Evolutionary conservation across 2,329 filamentous ascomycete species (phyloP).

Genomic region (Fusarium nisikadoi): DNA sequence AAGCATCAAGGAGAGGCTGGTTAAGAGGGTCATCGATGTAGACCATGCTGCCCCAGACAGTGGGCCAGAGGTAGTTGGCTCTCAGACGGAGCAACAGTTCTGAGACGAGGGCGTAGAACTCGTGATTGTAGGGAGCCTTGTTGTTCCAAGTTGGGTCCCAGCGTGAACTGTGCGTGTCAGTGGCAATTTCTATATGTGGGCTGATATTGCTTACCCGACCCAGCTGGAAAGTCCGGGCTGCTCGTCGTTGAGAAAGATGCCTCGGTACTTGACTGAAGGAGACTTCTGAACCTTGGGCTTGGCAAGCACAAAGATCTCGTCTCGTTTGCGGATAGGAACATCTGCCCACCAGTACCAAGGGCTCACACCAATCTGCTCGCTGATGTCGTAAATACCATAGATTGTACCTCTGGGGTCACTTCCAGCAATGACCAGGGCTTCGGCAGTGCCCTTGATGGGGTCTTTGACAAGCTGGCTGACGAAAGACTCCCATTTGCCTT

Average conservation of each 20-base stretch:
- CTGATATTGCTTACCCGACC: slow-evolving; percentile 44
- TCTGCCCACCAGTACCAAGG: slow-evolving; percentile 71
- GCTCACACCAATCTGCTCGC: slow-evolving; percentile 67
- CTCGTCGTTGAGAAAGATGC: slow-evolving; percentile 70
- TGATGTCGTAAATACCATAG: slow-evolving; percentile 69
- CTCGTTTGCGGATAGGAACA: slow-evolving; percentile 59
- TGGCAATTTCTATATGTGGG: accelerated
- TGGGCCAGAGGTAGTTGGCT: slow-evolving; percentile 81
- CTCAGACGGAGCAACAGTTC: slow-evolving; percentile 75
- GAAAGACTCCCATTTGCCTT: slow-evolving; percentile 77
- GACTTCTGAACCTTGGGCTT: slow-evolving; percentile 51
- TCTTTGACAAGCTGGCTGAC: slow-evolving; percentile 64
- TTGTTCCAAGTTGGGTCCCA: slow-evolving; percentile 53
- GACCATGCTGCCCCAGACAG: slow-evolving; percentile 77
- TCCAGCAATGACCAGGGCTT: slow-evolving; percentile 66
- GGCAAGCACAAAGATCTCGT: slow-evolving; percentile 59
- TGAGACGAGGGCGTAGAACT: slow-evolving; percentile 76
- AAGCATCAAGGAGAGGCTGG: slow-evolving; percentile 77
- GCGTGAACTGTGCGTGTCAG: slow-evolving; percentile 47
- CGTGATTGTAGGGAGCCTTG: slow-evolving; percentile 67
- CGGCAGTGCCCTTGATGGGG: slow-evolving; percentile 54
- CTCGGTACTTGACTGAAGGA: slow-evolving; percentile 68
- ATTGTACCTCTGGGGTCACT: slow-evolving; percentile 70
- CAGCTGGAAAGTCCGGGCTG: slow-evolving; percentile 61
- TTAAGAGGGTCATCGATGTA: slow-evolving; percentile 76